These are phyloP conservation scores for Pythium dissimile DNA, from an alignment of 352 stramenopile genomes.

Conservation along the genomic window DNA sequence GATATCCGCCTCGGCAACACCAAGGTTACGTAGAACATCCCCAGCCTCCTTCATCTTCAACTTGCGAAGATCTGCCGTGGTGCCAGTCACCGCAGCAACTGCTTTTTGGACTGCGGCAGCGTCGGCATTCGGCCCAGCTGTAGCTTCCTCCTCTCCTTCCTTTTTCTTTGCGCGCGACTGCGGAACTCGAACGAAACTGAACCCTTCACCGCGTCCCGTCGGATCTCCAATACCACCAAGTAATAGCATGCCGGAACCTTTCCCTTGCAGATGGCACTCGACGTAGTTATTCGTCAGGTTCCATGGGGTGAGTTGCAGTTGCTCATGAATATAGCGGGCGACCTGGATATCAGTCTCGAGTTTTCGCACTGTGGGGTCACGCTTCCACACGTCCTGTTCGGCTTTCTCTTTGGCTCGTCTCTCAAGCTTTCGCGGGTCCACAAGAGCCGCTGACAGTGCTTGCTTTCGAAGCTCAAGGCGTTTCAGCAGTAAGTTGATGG, in stretches of 20 bases:
- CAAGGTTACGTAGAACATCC: constrained; percentile 75
- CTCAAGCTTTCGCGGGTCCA: constrained; percentile 49
- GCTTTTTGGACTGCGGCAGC: constrained; percentile 70
- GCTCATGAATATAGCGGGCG: constrained; percentile 75
- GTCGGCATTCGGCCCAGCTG: constrained; percentile 37
- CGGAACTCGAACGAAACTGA: constrained; percentile 78
- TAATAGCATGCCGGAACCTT: constrained; percentile 78
- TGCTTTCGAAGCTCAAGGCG: constrained; percentile 71
- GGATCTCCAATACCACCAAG: constrained; percentile 80
- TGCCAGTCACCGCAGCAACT: constrained; percentile 74
- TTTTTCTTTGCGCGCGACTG: constrained; percentile 81
- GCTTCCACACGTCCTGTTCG: constrained; percentile 70
- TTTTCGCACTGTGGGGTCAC: constrained; percentile 61
- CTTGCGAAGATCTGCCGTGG: constrained; percentile 80
- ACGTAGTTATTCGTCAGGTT: constrained; percentile 87
- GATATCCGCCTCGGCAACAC: constrained; percentile 75
- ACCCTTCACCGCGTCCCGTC: constrained; percentile 77
- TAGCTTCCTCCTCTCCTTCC: constrained; percentile 63
- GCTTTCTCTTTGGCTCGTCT: constrained; percentile 52
- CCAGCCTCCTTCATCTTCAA: constrained; percentile 86
- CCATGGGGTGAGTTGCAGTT: constrained; percentile 79
- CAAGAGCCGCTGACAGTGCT: constrained; percentile 40
- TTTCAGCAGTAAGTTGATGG: constrained; percentile 71
- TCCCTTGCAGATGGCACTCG: constrained; percentile 81
- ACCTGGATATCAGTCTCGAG: constrained; percentile 81